phyloP scores from a whole-genome alignment of 2,329 filamentous ascomycete species.

The Pseudocercospora eumusae region DNA sequence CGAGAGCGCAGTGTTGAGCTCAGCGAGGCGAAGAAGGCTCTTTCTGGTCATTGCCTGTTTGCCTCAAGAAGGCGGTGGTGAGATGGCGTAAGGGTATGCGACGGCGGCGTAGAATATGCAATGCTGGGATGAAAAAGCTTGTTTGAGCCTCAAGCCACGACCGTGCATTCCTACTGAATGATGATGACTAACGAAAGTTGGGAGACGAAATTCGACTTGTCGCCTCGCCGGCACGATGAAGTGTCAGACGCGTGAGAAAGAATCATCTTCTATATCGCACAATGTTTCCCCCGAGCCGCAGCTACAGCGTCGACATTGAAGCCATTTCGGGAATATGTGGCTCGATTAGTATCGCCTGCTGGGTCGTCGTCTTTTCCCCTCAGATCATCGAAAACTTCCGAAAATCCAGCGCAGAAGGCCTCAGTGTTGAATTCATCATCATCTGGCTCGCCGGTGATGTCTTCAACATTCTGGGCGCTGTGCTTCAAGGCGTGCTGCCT shows the following conservation, averaged over 20 bases:
- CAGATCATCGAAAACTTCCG: constrained; percentile 96
- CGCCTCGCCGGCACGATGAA: not conserved
- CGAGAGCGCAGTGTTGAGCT: no score
- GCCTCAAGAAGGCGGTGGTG: no score
- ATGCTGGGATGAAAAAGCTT: constrained; percentile 1
- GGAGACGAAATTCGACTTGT: constrained; percentile 4
- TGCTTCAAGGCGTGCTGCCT: constrained; percentile 85
- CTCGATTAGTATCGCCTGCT: constrained; percentile 94
- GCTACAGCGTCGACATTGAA: constrained; percentile 73
- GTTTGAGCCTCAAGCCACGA: constrained; percentile 7
- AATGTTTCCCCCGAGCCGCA: constrained; percentile 58
- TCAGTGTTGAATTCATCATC: constrained; percentile 88
- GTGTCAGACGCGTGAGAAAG: not conserved
- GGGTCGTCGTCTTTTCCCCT: constrained; percentile 96
- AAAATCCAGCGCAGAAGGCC: constrained; percentile 77
- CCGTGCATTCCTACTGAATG: not conserved
- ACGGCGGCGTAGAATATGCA: no score
- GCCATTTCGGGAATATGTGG: constrained; percentile 92
- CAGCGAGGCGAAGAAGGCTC: no score
- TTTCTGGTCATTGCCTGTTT: no score
- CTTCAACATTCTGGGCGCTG: constrained; percentile 92
- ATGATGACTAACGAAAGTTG: not conserved
- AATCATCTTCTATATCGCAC: no score
- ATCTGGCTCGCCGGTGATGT: constrained; percentile 92
- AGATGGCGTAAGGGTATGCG: no score